Base-by-base conservation (phyloP, 306 rosid species). In the Cicer pinnatifidum region DNA sequence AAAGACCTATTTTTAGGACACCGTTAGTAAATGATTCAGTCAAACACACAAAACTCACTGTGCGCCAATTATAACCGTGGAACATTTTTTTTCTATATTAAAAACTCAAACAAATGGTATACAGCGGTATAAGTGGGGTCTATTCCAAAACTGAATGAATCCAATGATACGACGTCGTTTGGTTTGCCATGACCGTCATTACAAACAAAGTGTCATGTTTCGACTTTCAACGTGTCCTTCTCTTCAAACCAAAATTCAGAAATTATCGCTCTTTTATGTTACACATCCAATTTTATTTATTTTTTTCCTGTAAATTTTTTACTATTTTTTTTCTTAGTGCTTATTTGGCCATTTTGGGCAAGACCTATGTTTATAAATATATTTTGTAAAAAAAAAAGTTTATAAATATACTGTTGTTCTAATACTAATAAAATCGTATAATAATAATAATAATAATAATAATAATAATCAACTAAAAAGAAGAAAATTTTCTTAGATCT, bases 151-250 rank as follows among this genome's bases (percentile, higher is more conserved):
- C 33, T 7, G 6, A 53, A 53, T 41, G 45, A 7, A 7, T 7
- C 3, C 45, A 39, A 0, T 5, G 11, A 41, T 38, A 69, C 76
- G 76, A 19, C 76, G 19, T 9, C 76, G 81, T 69, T 69, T 67
- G 13, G 68, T 43, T 35, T 68, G 16, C 1, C 9, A 1, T 53
- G 35, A 6, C 35, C 51, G 6, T 69, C 54, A 62, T 48, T 48
- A 73, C 1, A 56, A 52, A 39, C 67, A 41, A 59, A 20, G 76
- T 15, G 39, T 53, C 73, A 4, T 11, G 19, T 67, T 64, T 11
- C 3, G 4, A 7, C 9, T 48, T 35, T 80, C 52, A 16, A 73
- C 17, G 64, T 28, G 73, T 67, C 54, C 52, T 79, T 73, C 48
- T 69, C 50, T 53, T 17, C 3, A 8, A 74, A 41, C 59, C n/a